These are phyloP conservation scores for Colletotrichum sublineola DNA, from an alignment of 2,329 filamentous ascomycete species.

Conservation along the genomic window DNA sequence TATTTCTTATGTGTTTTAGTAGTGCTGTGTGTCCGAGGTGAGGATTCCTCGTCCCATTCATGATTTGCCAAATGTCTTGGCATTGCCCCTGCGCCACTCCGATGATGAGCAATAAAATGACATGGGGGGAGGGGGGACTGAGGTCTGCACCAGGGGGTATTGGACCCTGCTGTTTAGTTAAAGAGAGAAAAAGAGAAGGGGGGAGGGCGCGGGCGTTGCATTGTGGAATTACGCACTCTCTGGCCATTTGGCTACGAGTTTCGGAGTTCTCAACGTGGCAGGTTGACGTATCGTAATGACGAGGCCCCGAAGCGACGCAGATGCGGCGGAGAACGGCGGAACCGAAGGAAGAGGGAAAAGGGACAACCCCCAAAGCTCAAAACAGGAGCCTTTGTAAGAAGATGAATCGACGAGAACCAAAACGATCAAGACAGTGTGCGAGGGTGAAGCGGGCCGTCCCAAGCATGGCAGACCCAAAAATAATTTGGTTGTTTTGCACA, in stretches of 20 bases:
- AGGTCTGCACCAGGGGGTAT: constrained; percentile 8
- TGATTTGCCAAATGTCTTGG: constrained; percentile 33
- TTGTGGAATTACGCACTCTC: constrained; percentile 3
- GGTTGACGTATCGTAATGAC: constrained; percentile 23
- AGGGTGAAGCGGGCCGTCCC: constrained; percentile 3
- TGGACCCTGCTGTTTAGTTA: neutral
- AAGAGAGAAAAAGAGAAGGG: neutral
- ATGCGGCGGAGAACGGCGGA: neutral
- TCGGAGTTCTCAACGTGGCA: constrained; percentile 1
- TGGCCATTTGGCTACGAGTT: neutral
- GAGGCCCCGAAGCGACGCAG: constrained; percentile 5
- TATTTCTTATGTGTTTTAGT: constrained; percentile 6
- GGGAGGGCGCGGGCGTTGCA: neutral
- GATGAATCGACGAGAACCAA: constrained; percentile 8
- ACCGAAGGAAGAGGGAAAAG: too few relatives aligned
- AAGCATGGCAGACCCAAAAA: constrained; percentile 11
- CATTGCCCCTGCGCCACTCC: constrained; percentile 21
- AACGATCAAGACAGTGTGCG: constrained; percentile 1
- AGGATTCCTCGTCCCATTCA: constrained; percentile 13
- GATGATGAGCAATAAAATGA: neutral
- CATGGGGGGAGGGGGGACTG: neutral
- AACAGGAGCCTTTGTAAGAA: neutral
- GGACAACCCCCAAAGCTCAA: neutral
- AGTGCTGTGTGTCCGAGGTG: neutral
- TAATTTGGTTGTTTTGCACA: constrained; percentile 5